Evolutionary conservation across 169 alveolate species (phyloP), one percentile per base, ranked within the genome.

Genomic region (Cryptosporidium felis): DNA sequence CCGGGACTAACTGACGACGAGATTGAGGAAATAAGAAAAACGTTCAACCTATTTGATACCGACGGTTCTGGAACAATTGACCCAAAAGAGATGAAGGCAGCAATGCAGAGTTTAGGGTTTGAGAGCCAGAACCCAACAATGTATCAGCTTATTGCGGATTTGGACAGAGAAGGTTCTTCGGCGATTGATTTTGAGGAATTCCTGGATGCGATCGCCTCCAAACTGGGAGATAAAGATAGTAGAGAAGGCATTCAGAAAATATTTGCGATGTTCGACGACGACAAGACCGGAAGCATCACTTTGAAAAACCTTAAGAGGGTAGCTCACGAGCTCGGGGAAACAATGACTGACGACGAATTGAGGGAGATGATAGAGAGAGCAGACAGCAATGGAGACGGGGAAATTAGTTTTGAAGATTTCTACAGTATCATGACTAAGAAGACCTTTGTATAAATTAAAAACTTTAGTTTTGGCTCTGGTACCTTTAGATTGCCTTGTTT

Each of bases 361-460:
- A 91, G 98, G 80, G 99, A 98, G 88, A 97, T 97, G 99, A 95
- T 97, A 67, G 99, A 97, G 89, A 92, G 99, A 80, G 99, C 99
- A 21, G 99, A 98, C 90, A 92, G 99, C 21, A 97, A 98, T 88
- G 99, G 98, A 0, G 99, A 98, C 80, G 99, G 99, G n/a, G 98
- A 96, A 81, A 95, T 98, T 44, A 95, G 98, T 46, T 96, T 96
- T 62, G 99, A 98, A 79, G 99, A 97, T 89, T 97, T 98, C 92
- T 98, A 97, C 92, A 95, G 95, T 89, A 97, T 98, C 65, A 98
- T 97, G 99, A 98, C 99, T 62, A 98, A 96, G 92, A 96, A 96
- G 89, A 95, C 98, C 45, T 96, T 96, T 81, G 97, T 97, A 56
- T 96, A 93, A 93, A 47, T 82, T 42, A 51, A 36, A 60, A 3